Evolutionary conservation across 106 monocot genomes (phyloP).

Genomic region (Dendrobium officinale): DNA sequence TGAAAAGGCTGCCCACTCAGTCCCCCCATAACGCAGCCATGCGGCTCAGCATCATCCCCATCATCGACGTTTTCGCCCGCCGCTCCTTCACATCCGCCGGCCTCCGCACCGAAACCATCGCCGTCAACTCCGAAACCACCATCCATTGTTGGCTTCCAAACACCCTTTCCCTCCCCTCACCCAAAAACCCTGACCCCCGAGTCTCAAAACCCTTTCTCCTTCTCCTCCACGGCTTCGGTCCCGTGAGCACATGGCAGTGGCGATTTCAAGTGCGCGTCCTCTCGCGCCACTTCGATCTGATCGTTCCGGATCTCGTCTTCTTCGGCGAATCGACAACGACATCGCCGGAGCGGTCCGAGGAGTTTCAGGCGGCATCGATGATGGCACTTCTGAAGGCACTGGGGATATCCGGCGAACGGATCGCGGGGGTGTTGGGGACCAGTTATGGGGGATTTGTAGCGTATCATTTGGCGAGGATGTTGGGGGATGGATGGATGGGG

Average conservation of each 20-base stretch:
- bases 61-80: slow-evolving; percentile 11
- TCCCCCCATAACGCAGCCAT: neutral
- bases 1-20: too few species aligned
- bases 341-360: slow-evolving; percentile 15
- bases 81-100: slow-evolving; percentile 19
- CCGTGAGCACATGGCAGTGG: slow-evolving; percentile 19
- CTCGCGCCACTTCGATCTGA: slow-evolving; percentile 17
- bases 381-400: neutral
- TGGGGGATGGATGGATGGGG: slow-evolving; percentile 22
- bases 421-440: slow-evolving; percentile 26
- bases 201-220: slow-evolving; percentile 2
- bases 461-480: slow-evolving; percentile 41
- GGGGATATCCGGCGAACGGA: neutral
- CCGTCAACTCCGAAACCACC: slow-evolving; percentile 18
- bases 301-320: slow-evolving; percentile 21
- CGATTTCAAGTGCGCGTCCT: slow-evolving; percentile 13
- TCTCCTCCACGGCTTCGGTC: slow-evolving; percentile 24
- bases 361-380: slow-evolving; percentile 15
- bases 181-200: neutral
- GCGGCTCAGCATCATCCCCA: slow-evolving; percentile 3
- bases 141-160: slow-evolving; percentile 9
- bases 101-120: slow-evolving; percentile 8
- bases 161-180: neutral
- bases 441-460: slow-evolving; percentile 82
- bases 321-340: slow-evolving; percentile 18